phyloP scores from a whole-genome alignment of 1,284 basidiomycete genomes.

The Fistulina hepatica region DNA sequence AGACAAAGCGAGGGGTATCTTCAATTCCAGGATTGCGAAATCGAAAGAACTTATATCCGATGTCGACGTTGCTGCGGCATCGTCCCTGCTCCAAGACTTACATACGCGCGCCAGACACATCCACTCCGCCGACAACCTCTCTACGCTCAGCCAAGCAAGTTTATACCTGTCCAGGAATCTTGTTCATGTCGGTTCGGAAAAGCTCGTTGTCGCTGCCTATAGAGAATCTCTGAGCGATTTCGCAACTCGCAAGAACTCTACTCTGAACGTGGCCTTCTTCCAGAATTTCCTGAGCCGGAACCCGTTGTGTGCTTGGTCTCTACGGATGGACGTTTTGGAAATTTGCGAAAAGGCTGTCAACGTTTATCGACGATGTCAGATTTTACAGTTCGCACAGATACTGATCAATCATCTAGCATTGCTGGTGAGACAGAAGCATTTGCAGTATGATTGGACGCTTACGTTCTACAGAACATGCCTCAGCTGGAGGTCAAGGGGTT shows the following conservation, averaged over 20 bases:
- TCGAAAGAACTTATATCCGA: constrained; percentile 54
- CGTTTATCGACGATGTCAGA: constrained; percentile 65
- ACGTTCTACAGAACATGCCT: constrained; percentile 9
- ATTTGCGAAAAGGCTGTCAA: constrained; percentile 55
- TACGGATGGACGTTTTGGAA: constrained; percentile 50
- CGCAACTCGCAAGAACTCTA: constrained; percentile 69
- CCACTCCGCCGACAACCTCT: constrained; percentile 52
- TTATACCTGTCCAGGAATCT: constrained; percentile 63
- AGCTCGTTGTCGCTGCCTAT: constrained; percentile 46
- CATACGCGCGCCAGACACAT: constrained; percentile 68
- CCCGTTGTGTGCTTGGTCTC: constrained; percentile 56
- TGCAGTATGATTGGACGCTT: neutral
- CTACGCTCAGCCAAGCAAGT: constrained; percentile 58
- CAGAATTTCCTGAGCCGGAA: constrained; percentile 68
- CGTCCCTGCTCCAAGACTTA: constrained; percentile 49
- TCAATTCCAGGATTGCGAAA: constrained; percentile 68
- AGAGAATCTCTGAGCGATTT: constrained; percentile 68
- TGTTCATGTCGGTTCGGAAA: constrained; percentile 32
- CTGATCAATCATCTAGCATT: constrained; percentile 52
- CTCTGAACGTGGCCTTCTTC: constrained; percentile 69
- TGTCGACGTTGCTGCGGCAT: constrained; percentile 35
- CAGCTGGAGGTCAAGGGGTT: constrained; percentile 36
- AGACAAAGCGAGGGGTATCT: constrained; percentile 74
- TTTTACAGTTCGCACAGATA: constrained; percentile 60
- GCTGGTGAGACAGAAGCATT: constrained; percentile 30